phyloP scores from a whole-genome alignment of 2,329 filamentous ascomycete genomes.

The Colletotrichum spinosum region DNA sequence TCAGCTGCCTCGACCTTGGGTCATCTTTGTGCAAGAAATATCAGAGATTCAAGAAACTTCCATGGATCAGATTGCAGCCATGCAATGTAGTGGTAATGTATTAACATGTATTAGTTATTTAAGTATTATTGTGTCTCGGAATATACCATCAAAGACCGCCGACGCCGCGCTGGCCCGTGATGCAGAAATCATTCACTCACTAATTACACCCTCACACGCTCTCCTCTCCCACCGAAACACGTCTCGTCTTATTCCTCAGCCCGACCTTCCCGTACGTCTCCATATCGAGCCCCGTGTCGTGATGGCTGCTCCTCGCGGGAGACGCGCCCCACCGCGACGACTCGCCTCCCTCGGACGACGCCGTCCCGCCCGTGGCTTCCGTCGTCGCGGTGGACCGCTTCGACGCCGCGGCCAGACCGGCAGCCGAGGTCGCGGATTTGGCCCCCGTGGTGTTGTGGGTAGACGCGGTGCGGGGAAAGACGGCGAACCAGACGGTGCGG shows the following conservation, averaged over 20 bases:
- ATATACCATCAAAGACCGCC: not conserved
- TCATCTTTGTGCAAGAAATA: too few relatives aligned
- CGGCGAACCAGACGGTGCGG: conserved; percentile 13
- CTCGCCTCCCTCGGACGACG: conserved; percentile 6
- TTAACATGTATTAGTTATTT: not conserved
- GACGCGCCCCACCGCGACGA: conserved; percentile 6
- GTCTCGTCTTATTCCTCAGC: not conserved
- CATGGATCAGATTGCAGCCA: too few relatives aligned
- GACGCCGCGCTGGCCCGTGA: not conserved
- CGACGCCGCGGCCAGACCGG: not conserved
- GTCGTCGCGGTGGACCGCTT: not conserved
- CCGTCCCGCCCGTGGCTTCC: not conserved
- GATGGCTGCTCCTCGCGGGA: conserved; percentile 1
- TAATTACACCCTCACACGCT: not conserved
- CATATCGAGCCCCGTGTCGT: conserved; percentile 3
- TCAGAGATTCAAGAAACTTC: too few relatives aligned
- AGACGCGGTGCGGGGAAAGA: conserved; percentile 7
- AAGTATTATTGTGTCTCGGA: not conserved
- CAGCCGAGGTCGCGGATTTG: not conserved
- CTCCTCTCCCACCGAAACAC: conserved; percentile 14
- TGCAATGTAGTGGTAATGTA: too few relatives aligned
- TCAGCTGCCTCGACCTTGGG: too few relatives aligned
- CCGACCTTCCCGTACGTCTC: conserved; percentile 16
- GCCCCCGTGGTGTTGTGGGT: not conserved
- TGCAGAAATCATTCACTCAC: not conserved